Evolutionary conservation across 345 rosid species (phyloP), one percentile per base, ranked within the genome.

Genomic region (Luvunga scandens): DNA sequence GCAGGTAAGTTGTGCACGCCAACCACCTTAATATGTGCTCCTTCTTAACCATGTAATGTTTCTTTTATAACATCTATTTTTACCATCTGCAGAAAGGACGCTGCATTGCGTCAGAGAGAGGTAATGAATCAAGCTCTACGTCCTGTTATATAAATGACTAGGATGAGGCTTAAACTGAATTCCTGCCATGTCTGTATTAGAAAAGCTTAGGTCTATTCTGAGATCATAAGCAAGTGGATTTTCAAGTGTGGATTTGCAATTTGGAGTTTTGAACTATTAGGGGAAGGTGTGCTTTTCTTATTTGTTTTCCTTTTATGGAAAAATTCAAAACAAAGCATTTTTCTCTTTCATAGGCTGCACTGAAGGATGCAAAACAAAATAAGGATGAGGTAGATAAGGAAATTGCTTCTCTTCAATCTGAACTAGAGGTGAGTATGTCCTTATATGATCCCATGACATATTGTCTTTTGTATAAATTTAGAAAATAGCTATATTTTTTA

Each of bases 61-160:
- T 71, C 19, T 78, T 69, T 69, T 39, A 39, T 82, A 69, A 78
- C 36, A 59, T 62, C 22, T 71, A 75, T 75, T 81, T 65, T 69
- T 71, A 75, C 59, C 75, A 81, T 81, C 64, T 81, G 78, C 90
- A 96, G 99, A 82, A 96, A 96, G 83, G 99, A 96, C 87, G 99
- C 98, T 77, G 91, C 95, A 77, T 84, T 94, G 84, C 97, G 95
- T 65, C 98, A 92, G 79, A 90, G 97, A 89, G 99, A 96, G 98
- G 99, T 96, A 86, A 45, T 38, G 22, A 38, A 27, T 38, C 45
- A 57, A 70, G 42, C 31, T 66, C 67, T 78, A n/a, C 9, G 6
- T n/a, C 66, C 53, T 81, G 36, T 31, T 68, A 30, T 65, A 68
- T 34, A 59, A 75, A 69, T 71, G 24, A 25, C 64, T 64, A 19